Evolutionary conservation across 78 protist genomes (phyloP).

Genomic region (Acrasis kona): DNA sequence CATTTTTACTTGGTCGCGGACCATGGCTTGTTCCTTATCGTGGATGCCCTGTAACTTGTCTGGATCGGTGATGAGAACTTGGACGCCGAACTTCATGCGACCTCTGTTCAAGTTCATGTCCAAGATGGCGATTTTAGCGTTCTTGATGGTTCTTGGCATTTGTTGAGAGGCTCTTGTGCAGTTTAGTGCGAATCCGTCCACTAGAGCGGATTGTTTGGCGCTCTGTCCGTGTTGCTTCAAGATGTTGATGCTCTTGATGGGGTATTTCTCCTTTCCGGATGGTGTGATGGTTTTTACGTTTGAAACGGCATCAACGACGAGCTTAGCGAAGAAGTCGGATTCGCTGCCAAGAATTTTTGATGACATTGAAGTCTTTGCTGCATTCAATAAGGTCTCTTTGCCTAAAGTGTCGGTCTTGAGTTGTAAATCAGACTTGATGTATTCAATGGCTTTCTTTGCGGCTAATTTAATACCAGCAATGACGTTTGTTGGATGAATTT

Average conservation of each 20-base stretch:
- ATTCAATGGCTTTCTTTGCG: constrained; percentile 73
- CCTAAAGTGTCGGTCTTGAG: constrained; percentile 55
- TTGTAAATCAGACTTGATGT: constrained; percentile 52
- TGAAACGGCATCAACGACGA: constrained; percentile 84
- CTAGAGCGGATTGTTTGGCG: constrained; percentile 57
- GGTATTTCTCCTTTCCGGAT: constrained; percentile 73
- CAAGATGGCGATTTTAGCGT: constrained; percentile 94
- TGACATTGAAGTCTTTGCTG: constrained; percentile 93
- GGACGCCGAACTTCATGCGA: constrained; percentile 72
- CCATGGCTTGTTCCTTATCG: constrained; percentile 61
- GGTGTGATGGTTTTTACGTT: constrained; percentile 70
- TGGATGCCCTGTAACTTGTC: constrained; percentile 76
- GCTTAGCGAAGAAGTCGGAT: constrained; percentile 81
- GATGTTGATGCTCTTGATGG: constrained; percentile 82
- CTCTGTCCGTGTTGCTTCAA: constrained; percentile 92
- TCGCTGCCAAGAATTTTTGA: constrained; percentile 88
- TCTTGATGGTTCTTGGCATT: constrained; percentile 76
- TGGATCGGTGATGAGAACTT: constrained; percentile 83
- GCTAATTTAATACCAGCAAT: constrained; percentile 95
- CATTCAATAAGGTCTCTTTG: constrained; percentile 74
- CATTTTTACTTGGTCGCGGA: constrained; percentile 66
- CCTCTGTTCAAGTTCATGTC: constrained; percentile 84
- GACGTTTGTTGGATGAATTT: constrained; percentile 96
- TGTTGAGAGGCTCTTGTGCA: constrained; percentile 73
- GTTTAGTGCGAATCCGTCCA: constrained; percentile 90